Percentiles rank a stretch among this genome's conserved stretches.
phyloP scores from a whole-genome alignment of 1,284 basidiomycete species.

The Takashimella tepidaria region DNA sequence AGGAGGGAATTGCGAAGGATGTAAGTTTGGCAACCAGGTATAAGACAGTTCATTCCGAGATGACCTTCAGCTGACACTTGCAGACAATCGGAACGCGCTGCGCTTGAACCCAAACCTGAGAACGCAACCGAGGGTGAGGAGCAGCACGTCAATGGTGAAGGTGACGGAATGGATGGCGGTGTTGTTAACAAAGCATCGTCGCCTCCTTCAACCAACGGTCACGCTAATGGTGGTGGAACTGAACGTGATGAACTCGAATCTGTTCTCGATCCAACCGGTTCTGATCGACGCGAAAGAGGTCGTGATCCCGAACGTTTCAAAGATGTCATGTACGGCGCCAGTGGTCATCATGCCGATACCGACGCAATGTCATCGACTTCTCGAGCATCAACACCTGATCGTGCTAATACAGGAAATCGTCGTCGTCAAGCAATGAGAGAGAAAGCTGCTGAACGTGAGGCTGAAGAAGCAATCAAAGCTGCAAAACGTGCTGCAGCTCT shows the following conservation, averaged over 20 bases:
- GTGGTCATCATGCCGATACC: slow-evolving; percentile 12
- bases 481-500: slow-evolving; percentile 51
- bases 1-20: slow-evolving; percentile 79
- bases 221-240: slow-evolving; percentile 21
- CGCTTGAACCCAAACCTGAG: slow-evolving; percentile 42
- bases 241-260: slow-evolving; percentile 44
- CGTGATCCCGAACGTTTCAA: slow-evolving; percentile 8
- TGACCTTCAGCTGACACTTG: not conserved
- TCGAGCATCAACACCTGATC: slow-evolving; percentile 10
- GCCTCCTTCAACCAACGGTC: slow-evolving; percentile 23
- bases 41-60: no score
- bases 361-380: slow-evolving; percentile 7
- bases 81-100: slow-evolving; percentile 46
- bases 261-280: slow-evolving; percentile 19
- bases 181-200: slow-evolving; percentile 20
- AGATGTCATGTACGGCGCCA: no score
- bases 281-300: slow-evolving; percentile 21
- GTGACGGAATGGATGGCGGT: slow-evolving; percentile 42
- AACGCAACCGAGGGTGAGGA: slow-evolving; percentile 54
- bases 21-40: slow-evolving; percentile 61
- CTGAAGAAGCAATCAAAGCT: slow-evolving; percentile 59
- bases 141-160: slow-evolving; percentile 53
- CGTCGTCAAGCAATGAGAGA: slow-evolving; percentile 43
- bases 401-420: slow-evolving; percentile 13
- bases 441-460: slow-evolving; percentile 43